A percentile compares a stretch with the other conserved stretches of the same genome.
Evolutionary conservation across 495 filamentous ascomycete genomes (phyloP).

Genomic region (Massariosphaeria phaeospora): DNA sequence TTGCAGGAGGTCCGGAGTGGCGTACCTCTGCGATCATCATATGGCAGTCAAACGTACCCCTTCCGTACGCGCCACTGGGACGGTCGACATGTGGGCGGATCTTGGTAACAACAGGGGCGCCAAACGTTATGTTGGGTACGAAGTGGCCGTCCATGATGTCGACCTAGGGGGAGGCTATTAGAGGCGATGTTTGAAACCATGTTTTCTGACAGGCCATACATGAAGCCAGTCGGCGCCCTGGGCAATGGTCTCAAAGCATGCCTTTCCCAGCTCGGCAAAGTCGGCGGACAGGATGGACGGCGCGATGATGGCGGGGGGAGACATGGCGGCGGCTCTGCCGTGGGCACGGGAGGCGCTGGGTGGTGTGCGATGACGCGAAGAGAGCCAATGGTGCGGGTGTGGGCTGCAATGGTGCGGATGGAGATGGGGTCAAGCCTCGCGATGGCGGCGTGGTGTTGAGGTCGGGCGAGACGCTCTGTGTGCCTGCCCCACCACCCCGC

Average conservation of each 20-base stretch:
- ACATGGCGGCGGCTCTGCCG: slow-evolving; percentile 51
- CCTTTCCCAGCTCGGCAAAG: slow-evolving; percentile 79
- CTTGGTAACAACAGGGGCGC: slow-evolving; percentile 87
- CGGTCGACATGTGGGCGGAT: slow-evolving; percentile 77
- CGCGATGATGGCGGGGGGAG: slow-evolving; percentile 86
- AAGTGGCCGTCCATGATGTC: slow-evolving; percentile 76
- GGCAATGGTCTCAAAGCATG: slow-evolving; percentile 75
- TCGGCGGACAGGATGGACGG: slow-evolving; percentile 96
- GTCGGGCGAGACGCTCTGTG: slow-evolving; percentile 12
- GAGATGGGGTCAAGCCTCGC: slow-evolving; percentile 9
- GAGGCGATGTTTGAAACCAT: slow-evolving; percentile 7
- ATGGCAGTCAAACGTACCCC: slow-evolving; percentile 96
- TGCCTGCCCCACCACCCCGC: not conserved
- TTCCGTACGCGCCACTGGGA: slow-evolving; percentile 54
- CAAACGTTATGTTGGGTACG: slow-evolving; percentile 97
- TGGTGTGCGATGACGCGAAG: slow-evolving; percentile 1
- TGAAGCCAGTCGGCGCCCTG: slow-evolving; percentile 85
- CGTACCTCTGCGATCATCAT: slow-evolving; percentile 99
- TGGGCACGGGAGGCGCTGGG: slow-evolving; percentile 1
- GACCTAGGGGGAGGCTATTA: slow-evolving; percentile 31
- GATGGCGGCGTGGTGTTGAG: slow-evolving; percentile 29
- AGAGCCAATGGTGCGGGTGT: slow-evolving; percentile 14
- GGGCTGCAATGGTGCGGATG: slow-evolving; percentile 8
- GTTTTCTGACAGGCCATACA: slow-evolving; percentile 44
- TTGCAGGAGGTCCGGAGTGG: not conserved